A percentile compares a stretch with the other conserved stretches of the same genome.
These are phyloP conservation scores for Thielaviopsis populi DNA, from an alignment of 2,329 filamentous ascomycete species.

Conservation along the genomic window DNA sequence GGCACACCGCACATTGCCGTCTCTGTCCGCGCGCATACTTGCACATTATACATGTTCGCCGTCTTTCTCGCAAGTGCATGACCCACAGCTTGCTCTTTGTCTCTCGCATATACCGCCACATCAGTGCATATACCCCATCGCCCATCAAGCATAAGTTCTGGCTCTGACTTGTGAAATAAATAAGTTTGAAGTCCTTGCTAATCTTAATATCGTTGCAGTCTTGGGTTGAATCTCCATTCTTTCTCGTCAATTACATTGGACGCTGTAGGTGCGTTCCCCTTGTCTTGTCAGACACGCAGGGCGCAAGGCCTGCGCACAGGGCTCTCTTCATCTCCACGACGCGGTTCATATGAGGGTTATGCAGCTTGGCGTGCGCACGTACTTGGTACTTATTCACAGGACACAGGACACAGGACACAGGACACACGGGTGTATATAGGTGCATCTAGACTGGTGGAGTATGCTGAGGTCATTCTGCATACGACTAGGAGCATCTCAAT, in stretches of 20 bases:
- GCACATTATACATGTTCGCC: too few species aligned
- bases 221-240: background rate
- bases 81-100: background rate
- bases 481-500: background rate
- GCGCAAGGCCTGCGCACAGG: background rate
- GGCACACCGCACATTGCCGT: background rate
- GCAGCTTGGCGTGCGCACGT: background rate
- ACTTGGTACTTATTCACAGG: too few species aligned
- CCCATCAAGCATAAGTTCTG: background rate
- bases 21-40: too few species aligned
- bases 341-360: background rate
- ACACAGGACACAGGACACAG: too few species aligned
- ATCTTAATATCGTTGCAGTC: background rate
- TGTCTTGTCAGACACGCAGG: background rate
- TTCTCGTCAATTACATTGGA: too few species aligned
- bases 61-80: background rate
- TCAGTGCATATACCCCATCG: background rate
- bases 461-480: too few species aligned
- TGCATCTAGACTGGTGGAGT: too few species aligned
- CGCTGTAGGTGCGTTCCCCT: background rate
- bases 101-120: background rate
- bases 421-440: background rate
- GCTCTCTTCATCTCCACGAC: background rate
- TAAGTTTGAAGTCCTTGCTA: background rate
- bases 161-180: background rate